Base-by-base conservation (phyloP, 306 rosid species). In the Senna siamea region DNA sequence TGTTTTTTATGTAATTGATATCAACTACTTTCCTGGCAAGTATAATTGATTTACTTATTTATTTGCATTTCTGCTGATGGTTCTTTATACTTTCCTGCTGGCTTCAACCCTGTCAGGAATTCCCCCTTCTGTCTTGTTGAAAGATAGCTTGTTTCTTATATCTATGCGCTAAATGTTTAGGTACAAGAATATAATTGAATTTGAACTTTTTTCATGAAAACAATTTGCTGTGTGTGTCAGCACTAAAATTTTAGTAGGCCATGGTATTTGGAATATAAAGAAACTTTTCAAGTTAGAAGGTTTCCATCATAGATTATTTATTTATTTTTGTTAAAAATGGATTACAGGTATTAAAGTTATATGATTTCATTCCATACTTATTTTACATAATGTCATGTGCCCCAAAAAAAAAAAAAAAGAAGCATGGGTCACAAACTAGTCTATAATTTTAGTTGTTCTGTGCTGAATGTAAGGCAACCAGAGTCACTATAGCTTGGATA, bases 1-100 rank as follows among this genome's bases (percentile, higher is more conserved):
- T 66, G 64, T 66, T 37, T 79, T 72, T 66, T 79, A 79, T 57
- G 82, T 79, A 38, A 66, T 79, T 70, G 82, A 79, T 30, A 79
- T 79, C 63, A 79, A 79, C 74, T 79, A 79, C 75, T 79, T 79
- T 66, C 82, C 82, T 66, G 82, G 82, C 40, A 78, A 70, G 81
- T 78, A 78, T 15, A 35, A 2, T 32, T n/a, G n/a, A n/a, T 61
- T 70, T 37, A 13, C 5, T 44, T 68, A 38, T 66, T 44, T 68
- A 38, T 66, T 56, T 76, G 37, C 35, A 59, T 56, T 55, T 61
- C 66, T 30, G 46, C 13, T 52, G 28, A 18, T 35, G 32, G 26
- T 60, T 60, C 47, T 60, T 17, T 34, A 46, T 63, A 37, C 52
- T 41, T 4, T 62, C 69, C 8, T 34, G 28, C 8, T 0, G 13